Evolutionary conservation across 495 filamentous ascomycete species (phyloP), one percentile per base, ranked within the genome.

Genomic region (Penicillium longicatenatum): DNA sequence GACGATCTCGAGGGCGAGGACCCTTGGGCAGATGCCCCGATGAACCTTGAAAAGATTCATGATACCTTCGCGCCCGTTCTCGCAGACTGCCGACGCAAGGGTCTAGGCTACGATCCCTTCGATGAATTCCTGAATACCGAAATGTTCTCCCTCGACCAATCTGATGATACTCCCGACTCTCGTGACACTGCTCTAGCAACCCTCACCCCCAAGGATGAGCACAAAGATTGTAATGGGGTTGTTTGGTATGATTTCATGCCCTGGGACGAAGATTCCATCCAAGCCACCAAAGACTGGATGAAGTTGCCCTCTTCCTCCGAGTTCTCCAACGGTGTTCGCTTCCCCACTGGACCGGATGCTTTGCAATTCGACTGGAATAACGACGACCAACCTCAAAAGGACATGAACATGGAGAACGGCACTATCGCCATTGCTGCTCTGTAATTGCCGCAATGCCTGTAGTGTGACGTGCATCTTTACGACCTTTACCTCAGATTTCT

Each of bases 91-190:
- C 51, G 45, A 29, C 50, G 57, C 16, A 43, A 37, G 22, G 44
- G 17, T 16, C 53, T 72, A 10, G 75, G 71, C 3, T 70, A 66
- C 41, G 71, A 75, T 49, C 61, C 71, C 0, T 69, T 76, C 52
- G 75, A 78, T 20, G 68, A 76, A 47, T 77, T 79, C 48, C 52
- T 79, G 59, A 76, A 80, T 45, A 57, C 74, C 17, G 68, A 78
- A 29, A 74, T 76, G 66, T 79, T 78, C 55, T 69, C 66, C 20
- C 68, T 65, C n/a, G 63, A 69, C 8, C 73, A 77, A 33, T 57
- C 63, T 19, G 64, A 77, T 48, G 69, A 75, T 30, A 79, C 76
- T 0, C 76, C 76, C 8, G 76, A 77, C 49, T 76, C 75, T 3
- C 60, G 70, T 10, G 75, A 76, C 51, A 62, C 64, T 24, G 67